Conservation (phyloP, 805 yeast genomes). For the Pichia heedii region DNA sequence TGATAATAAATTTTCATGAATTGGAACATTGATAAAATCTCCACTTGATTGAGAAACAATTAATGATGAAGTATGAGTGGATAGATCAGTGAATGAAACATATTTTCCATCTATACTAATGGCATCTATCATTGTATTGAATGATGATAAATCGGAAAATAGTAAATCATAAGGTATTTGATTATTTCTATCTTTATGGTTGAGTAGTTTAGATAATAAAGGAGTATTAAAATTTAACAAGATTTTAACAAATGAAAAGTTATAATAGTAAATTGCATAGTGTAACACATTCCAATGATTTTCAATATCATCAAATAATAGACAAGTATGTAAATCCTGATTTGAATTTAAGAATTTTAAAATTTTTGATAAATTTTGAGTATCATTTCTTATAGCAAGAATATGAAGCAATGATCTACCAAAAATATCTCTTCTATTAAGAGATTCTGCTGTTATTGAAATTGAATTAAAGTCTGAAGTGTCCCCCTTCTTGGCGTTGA, state of each 20-base stretch:
- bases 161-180: slow-evolving; percentile 66
- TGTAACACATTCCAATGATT: slow-evolving; percentile 81
- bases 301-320: slow-evolving; percentile 51
- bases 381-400: slow-evolving; percentile 40
- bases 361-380: slow-evolving; percentile 36
- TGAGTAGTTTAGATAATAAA: slow-evolving; percentile 27
- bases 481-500: slow-evolving; percentile 6
- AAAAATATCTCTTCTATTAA: slow-evolving; percentile 48
- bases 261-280: slow-evolving; percentile 50
- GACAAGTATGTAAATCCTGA: slow-evolving; percentile 36
- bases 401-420: slow-evolving; percentile 58
- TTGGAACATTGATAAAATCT: neutral
- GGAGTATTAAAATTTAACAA: slow-evolving; percentile 23
- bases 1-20: neutral
- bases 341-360: slow-evolving; percentile 23
- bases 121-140: neutral
- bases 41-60: slow-evolving; percentile 3
- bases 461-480: neutral
- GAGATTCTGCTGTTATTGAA: neutral
- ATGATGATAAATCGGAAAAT: slow-evolving; percentile 13
- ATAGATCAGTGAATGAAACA: too few species aligned
- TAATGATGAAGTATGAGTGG: slow-evolving; percentile 1
- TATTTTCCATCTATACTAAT: slow-evolving; percentile 6
- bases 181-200: slow-evolving; percentile 60
- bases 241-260: slow-evolving; percentile 44